Conservation (phyloP, 2,329 filamentous ascomycete genomes). For the Penicillium sp. region DNA sequence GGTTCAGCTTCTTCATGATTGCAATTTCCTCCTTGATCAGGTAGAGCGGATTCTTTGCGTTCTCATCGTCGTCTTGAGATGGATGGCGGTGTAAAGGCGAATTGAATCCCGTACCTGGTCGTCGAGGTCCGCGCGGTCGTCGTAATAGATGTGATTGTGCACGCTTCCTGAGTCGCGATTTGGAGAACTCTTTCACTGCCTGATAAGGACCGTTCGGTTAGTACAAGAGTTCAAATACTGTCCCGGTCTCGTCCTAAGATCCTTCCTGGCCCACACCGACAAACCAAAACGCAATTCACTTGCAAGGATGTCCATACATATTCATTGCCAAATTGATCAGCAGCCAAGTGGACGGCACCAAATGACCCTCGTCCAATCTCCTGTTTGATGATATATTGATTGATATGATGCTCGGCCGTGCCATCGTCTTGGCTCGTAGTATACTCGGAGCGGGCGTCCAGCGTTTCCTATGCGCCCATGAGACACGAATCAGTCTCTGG, state of each 20-base stretch:
- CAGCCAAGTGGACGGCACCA: slow-evolving; percentile 87
- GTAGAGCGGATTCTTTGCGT: slow-evolving; percentile 74
- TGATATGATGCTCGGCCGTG: slow-evolving; percentile 81
- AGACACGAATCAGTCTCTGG: slow-evolving; percentile 20
- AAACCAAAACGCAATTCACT: background rate
- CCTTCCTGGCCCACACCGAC: no score
- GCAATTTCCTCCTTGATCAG: slow-evolving; percentile 96
- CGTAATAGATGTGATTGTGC: slow-evolving; percentile 88
- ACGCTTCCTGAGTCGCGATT: slow-evolving; percentile 84
- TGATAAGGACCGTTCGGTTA: slow-evolving; percentile 11
- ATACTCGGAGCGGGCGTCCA: slow-evolving; percentile 87
- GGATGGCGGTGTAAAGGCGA: slow-evolving; percentile 68
- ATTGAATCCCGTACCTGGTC: slow-evolving; percentile 65
- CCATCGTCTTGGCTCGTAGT: slow-evolving; percentile 84
- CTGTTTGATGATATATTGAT: slow-evolving; percentile 91
- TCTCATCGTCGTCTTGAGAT: slow-evolving; percentile 56
- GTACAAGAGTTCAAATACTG: background rate
- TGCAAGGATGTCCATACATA: slow-evolving; percentile 68
- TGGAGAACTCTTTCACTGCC: slow-evolving; percentile 98
- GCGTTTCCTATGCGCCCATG: slow-evolving; percentile 71
- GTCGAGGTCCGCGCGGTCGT: slow-evolving; percentile 60
- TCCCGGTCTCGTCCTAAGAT: background rate
- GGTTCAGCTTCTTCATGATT: slow-evolving; percentile 98
- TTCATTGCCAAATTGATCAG: slow-evolving; percentile 89
- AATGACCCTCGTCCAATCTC: slow-evolving; percentile 98